Percentiles rank a stretch among this genome's conserved stretches.
Conservation (phyloP, 73 alveolate species). For the Tetrahymena elliotti region DNA sequence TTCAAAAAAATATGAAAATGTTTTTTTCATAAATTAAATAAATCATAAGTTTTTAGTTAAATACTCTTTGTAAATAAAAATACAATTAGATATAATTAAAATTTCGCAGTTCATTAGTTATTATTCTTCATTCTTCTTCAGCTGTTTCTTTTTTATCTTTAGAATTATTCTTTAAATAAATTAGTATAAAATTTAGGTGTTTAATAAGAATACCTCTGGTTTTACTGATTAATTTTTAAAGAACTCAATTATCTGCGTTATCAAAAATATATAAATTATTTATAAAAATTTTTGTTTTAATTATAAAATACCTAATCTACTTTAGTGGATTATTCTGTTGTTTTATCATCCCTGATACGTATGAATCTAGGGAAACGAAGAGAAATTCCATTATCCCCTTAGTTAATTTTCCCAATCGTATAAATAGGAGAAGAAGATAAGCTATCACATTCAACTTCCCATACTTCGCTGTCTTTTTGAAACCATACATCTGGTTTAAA, state of each 20-base stretch:
- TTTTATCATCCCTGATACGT: constrained; percentile 77
- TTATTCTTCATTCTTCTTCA: neutral
- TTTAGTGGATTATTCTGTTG: constrained; percentile 61
- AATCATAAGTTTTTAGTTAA: no score
- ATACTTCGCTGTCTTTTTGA: constrained; percentile 64
- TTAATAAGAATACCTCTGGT: neutral
- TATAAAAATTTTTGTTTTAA: neutral
- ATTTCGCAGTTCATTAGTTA: neutral
- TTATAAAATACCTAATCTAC: neutral
- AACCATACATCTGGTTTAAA: constrained; percentile 71
- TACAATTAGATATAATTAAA: no score
- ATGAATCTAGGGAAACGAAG: constrained; percentile 87
- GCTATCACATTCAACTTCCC: constrained; percentile 85
- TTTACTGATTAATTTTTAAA: neutral
- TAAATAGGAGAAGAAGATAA: constrained; percentile 76
- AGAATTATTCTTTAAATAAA: neutral
- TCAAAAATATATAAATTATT: neutral
- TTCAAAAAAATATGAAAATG: no score
- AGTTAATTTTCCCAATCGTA: constrained; percentile 56
- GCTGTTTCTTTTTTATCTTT: neutral
- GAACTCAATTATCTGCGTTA: neutral
- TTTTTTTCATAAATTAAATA: no score
- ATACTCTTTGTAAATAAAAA: no score
- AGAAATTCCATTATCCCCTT: constrained; percentile 71
- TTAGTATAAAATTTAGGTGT: no score